Base-by-base conservation (phyloP, 78 protist species). In the Polysphondylium violaceum region DNA sequence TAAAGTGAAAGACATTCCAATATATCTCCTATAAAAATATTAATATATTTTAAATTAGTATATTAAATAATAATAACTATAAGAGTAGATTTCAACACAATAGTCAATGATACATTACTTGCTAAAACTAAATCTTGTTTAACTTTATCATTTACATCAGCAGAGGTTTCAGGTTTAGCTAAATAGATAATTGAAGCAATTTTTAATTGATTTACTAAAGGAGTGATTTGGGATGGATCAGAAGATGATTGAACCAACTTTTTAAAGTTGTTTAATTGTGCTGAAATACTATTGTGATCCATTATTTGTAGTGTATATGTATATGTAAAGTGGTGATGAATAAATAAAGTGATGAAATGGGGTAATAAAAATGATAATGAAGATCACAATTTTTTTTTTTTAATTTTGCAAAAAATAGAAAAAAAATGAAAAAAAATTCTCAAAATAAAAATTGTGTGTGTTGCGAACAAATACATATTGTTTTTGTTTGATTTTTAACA, bases 1-100 rank as follows among this genome's bases (percentile, higher is more conserved):
- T 71, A 88, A 17, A 88, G 36, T 71, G 94, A 74, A 60, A 73
- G 69, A 25, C 25, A 31, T 76, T 88, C 94, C 29, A 88, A 77
- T 47, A 73, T 75, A 19, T 88, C 94, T 65, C 94, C 94, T 88
- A 77, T 23, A 58, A 47, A 23, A 36, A 38, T 63, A 33, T 71
- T 47, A 5, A 33, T 74, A 56, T 56, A 56, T n/a, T 56, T 6
- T 56, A 17, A 56, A 31, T 31, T 36, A 8, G 2, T 63, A 38
- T 17, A 23, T 38, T 63, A 16, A 11, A 36, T 36, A 3, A 35
- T 63, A n/a, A 19, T 31, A 2, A 63, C 33, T 4, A 16, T 36
- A 1, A 63, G n/a, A 38, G 14, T 36, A 17, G n/a, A n/a, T n/a
- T n/a, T n/a, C n/a, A n/a, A n/a, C n/a, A n/a, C n/a, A n/a, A n/a